Conservation (phyloP, 139 green algal genomes). For the Edaphochlamys debaryana region DNA sequence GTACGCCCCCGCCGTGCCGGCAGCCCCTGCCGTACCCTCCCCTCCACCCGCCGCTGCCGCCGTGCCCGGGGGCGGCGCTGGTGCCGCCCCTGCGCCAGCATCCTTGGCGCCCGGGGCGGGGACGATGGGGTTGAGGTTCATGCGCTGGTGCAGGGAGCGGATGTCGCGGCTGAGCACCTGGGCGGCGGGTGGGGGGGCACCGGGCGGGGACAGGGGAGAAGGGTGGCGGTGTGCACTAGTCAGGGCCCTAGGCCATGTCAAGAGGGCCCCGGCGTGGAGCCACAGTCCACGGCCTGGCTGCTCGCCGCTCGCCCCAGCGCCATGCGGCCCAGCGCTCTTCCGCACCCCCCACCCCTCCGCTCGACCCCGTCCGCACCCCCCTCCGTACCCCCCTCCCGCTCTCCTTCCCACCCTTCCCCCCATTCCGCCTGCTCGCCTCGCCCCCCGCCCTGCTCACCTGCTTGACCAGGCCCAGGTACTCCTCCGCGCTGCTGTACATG, state of each 20-base stretch:
- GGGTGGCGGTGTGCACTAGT: background rate
- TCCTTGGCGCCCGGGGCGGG: background rate
- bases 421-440: background rate
- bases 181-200: background rate
- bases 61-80: slow-evolving; percentile 7
- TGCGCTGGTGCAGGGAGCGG: slow-evolving; percentile 72
- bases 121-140: slow-evolving; percentile 37
- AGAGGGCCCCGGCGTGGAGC: too few relatives aligned
- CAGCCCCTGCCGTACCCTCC: background rate
- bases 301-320: too few relatives aligned
- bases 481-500: slow-evolving; percentile 38
- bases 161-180: slow-evolving; percentile 82
- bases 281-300: too few relatives aligned
- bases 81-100: background rate
- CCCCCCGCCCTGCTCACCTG: slow-evolving; percentile 47
- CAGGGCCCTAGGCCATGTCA: too few relatives aligned
- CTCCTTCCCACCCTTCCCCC: too few relatives aligned
- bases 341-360: too few relatives aligned
- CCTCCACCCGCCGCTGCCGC: background rate
- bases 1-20: slow-evolving; percentile 46
- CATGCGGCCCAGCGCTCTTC: too few relatives aligned
- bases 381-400: too few relatives aligned
- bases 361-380: background rate
- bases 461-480: slow-evolving; percentile 48
- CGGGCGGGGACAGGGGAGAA: background rate